phyloP scores from a whole-genome alignment of 805 yeast genomes.

The Barnettozyma wickerhamii region DNA sequence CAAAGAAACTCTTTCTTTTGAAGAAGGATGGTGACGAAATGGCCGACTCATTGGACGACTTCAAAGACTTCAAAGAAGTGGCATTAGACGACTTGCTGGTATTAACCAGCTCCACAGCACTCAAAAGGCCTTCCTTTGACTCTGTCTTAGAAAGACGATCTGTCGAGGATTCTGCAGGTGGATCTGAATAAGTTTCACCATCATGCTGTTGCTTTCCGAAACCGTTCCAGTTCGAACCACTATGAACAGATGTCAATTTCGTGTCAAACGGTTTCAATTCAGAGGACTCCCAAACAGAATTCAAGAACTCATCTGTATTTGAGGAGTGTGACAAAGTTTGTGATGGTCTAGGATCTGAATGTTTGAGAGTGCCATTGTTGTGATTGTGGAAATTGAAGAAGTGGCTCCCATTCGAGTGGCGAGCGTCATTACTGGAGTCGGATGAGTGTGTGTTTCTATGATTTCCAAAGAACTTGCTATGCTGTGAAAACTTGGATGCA shows the following conservation, averaged over 20 bases:
- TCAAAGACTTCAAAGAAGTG: conserved; percentile 15
- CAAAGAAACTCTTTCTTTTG: conserved; percentile 31
- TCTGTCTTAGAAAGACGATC: not conserved
- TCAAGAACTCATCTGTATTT: conserved; percentile 5
- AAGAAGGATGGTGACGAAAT: conserved; percentile 35
- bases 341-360: not conserved
- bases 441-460: conserved; percentile 8
- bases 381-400: conserved; percentile 3
- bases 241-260: not conserved
- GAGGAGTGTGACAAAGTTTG: not conserved
- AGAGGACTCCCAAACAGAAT: conserved; percentile 10
- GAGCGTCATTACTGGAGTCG: conserved; percentile 1
- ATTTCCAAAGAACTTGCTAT: conserved; percentile 23
- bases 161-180: conserved; percentile 1
- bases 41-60: conserved; percentile 15
- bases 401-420: not conserved
- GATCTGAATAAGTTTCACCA: conserved; percentile 14
- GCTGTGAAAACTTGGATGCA: conserved; percentile 11
- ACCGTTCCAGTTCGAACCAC: too few relatives aligned
- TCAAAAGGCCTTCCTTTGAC: conserved; percentile 7
- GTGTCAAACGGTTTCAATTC: not conserved
- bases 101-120: conserved; percentile 14
- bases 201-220: too few relatives aligned
- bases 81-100: conserved; percentile 20
- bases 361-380: not conserved